Evolutionary conservation across 306 rosid species (phyloP), one percentile per base, ranked within the genome.

Genomic region (Trifolium subterraneum): DNA sequence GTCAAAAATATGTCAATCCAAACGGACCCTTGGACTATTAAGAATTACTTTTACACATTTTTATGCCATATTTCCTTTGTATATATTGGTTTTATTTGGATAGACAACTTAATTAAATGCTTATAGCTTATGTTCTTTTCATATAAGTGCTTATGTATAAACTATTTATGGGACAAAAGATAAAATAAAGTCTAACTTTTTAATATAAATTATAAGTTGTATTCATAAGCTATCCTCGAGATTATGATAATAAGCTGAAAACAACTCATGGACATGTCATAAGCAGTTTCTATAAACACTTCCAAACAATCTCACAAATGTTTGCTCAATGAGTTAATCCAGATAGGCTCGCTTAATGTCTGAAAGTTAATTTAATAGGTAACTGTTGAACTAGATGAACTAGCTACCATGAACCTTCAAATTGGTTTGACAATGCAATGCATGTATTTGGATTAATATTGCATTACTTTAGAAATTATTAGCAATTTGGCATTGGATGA

Each of bases 401-500:
- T 47, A 62, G 55, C 51, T 19, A 51, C 68, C 29, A 7, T 68
- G 63, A 68, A 68, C 65, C 33, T 27, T 41, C 29, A 16, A 38
- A 68, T 38, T 38, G 14, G 69, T 36, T 45, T 27, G 23, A 72
- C 62, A 22, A 20, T 59, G 13, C 18, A 15, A 44, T 22, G 22
- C 68, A 10, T 64, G 66, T 47, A 38, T 39, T 42, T 55, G 39
- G 54, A 45, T 60, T 78, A 42, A 51, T 72, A 15, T 67, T 67
- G 64, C 79, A 62, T 50, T 70, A 7, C n/a, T 51, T 41, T 66
- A 9, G 22, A 77, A 36, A 68, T 52, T 51, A 42, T 41, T 59
- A 50, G 18, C 48, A 39, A 38, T n/a, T 41, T 59, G 58, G 23
- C 48, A 31, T 47, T 12, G 54, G 25, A 23, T 52, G 31, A 27